phyloP scores from a whole-genome alignment of 2,329 filamentous ascomycete species.

The Cytospora chrysosperma region DNA sequence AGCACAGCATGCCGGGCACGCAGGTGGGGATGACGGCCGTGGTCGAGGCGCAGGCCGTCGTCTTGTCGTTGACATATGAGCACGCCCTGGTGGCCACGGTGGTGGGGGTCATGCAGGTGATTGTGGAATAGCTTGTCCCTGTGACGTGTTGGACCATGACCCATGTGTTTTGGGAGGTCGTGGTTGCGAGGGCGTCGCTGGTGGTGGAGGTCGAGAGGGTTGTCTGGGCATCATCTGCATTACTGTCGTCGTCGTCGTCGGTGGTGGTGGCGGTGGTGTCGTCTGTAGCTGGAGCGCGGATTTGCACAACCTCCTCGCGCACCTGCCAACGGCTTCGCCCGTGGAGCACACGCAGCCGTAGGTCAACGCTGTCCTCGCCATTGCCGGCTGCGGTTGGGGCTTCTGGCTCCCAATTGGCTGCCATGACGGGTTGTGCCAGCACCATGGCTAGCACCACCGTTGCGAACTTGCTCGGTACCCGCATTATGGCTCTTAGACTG shows the following conservation, averaged over 20 bases:
- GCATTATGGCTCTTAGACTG: neutral
- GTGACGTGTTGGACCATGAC: slow-evolving; percentile 25
- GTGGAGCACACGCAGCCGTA: neutral
- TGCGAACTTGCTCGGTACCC: neutral
- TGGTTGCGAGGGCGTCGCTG: slow-evolving; percentile 19
- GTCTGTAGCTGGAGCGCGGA: neutral
- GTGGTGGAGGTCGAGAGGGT: slow-evolving; percentile 1
- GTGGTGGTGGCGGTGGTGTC: slow-evolving; percentile 18
- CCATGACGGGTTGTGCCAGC: neutral
- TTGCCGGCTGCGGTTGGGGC: neutral
- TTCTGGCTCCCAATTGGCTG: neutral
- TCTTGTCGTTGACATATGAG: slow-evolving; percentile 35
- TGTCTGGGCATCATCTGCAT: slow-evolving; percentile 18
- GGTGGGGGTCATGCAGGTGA: slow-evolving; percentile 39
- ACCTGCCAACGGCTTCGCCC: neutral
- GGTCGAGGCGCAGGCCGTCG: slow-evolving; percentile 41
- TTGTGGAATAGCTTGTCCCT: slow-evolving; percentile 28
- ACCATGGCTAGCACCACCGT: neutral
- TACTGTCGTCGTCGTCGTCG: slow-evolving; percentile 20
- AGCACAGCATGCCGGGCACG: slow-evolving; percentile 45
- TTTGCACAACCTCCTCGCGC: neutral
- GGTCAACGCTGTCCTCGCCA: neutral
- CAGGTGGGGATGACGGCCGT: slow-evolving; percentile 39
- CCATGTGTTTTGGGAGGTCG: slow-evolving; percentile 19
- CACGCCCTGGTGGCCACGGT: slow-evolving; percentile 40